Evolutionary conservation across 768 basidiomycete species (phyloP).

Genomic region (Podaxis sp.): DNA sequence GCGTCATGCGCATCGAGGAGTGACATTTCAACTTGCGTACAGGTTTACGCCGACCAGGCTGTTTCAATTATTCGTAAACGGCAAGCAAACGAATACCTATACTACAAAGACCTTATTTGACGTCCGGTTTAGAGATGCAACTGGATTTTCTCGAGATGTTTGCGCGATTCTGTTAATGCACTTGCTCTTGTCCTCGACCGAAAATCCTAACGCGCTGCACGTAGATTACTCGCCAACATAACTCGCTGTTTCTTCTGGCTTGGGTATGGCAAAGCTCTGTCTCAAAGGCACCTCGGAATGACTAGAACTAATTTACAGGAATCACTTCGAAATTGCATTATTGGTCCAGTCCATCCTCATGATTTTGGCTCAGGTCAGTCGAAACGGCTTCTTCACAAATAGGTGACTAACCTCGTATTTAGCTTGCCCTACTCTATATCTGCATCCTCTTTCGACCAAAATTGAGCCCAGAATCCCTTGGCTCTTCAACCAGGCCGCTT

Average conservation of each 20-base stretch:
- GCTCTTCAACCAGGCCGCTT: constrained; percentile 61
- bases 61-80: constrained; percentile 72
- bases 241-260: constrained; percentile 92
- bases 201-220: constrained; percentile 5
- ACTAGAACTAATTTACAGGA: constrained; percentile 27
- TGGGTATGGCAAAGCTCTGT: constrained; percentile 38
- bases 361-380: constrained; percentile 76
- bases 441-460: constrained; percentile 72
- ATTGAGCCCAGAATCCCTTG: constrained; percentile 55
- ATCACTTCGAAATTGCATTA: constrained; percentile 72
- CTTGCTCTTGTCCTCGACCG: constrained; percentile 6
- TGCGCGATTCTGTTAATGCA: constrained; percentile 73
- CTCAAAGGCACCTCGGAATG: not conserved
- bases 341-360: constrained; percentile 82
- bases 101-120: not conserved
- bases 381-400: not conserved
- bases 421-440: constrained; percentile 81
- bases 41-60: constrained; percentile 83
- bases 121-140: constrained; percentile 58
- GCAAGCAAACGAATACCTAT: constrained; percentile 39
- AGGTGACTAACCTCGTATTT: constrained; percentile 13
- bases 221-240: constrained; percentile 78
- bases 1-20: constrained; percentile 2
- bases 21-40: constrained; percentile 6
- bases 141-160: constrained; percentile 84